Conservation (phyloP, 805 yeast species). For the Teunomyces lycoperdinae region DNA sequence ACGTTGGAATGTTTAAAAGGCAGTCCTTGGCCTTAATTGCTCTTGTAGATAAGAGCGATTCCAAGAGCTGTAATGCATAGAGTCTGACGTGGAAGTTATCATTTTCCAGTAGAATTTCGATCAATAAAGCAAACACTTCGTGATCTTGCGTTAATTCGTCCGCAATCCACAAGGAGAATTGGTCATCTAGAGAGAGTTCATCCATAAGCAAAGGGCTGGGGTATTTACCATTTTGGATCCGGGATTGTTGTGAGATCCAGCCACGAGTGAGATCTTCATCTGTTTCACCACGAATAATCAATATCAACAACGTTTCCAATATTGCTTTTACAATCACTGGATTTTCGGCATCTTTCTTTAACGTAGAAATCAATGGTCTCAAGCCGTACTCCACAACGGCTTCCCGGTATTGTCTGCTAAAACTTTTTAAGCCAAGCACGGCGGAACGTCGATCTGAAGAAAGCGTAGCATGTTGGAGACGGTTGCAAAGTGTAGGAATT, state of each 20-base stretch:
- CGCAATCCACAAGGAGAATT: slow-evolving; percentile 90
- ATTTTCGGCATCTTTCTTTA: slow-evolving; percentile 67
- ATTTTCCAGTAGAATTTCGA: slow-evolving; percentile 47
- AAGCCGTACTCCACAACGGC: slow-evolving; percentile 85
- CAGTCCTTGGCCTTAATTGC: slow-evolving; percentile 71
- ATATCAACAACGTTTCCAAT: slow-evolving; percentile 77
- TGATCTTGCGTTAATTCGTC: slow-evolving; percentile 77
- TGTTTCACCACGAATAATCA: slow-evolving; percentile 68
- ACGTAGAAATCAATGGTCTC: slow-evolving; percentile 64
- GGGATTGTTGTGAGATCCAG: slow-evolving; percentile 73
- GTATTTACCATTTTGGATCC: slow-evolving; percentile 72
- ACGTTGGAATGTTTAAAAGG: slow-evolving; percentile 70
- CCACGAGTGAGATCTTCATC: slow-evolving; percentile 64
- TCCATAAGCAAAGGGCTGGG: slow-evolving; percentile 68
- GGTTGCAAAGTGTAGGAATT: slow-evolving; percentile 83
- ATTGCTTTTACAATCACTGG: slow-evolving; percentile 72
- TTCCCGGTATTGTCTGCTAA: slow-evolving; percentile 85
- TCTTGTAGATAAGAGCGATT: slow-evolving; percentile 77
- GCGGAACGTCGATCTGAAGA: slow-evolving; percentile 90
- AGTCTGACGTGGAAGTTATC: slow-evolving; percentile 73
- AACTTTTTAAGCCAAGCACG: slow-evolving; percentile 81
- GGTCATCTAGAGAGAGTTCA: slow-evolving; percentile 58
- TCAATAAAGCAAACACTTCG: slow-evolving; percentile 23
- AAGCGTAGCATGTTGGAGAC: slow-evolving; percentile 77
- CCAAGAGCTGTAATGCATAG: slow-evolving; percentile 80